Evolutionary conservation across 2,329 filamentous ascomycete genomes (phyloP), one percentile per base, ranked within the genome.

Genomic region (Dactylellina sp.): DNA sequence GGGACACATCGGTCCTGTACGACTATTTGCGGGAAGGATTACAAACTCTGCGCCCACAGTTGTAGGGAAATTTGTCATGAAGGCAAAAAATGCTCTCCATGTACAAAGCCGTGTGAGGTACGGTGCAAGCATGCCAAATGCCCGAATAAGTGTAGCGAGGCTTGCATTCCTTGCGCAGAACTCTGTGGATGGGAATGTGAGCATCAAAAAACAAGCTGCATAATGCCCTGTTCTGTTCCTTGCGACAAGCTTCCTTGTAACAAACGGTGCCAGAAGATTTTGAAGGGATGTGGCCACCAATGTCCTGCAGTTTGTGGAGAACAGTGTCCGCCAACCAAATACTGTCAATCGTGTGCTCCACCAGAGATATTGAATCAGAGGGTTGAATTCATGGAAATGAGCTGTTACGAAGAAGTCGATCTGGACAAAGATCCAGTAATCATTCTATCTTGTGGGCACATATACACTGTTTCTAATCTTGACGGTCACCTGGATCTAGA

Each of bases 281-380:
- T 72, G 0, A 79, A 91, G 2, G 12, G 16, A 0, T 91, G 89
- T 77, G 85, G 86, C 0, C 88, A 91, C 79, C 85, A 83, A 78
- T 91, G 87, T 81, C 88, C 88, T 0, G 87, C 85, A 0, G 75
- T 90, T 1, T 91, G 89, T 76, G 89, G 89, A 0, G 89, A 91
- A 77, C 63, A 68, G 0, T 92, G 89, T 71, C 89, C 88, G 0
- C 50, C 79, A 0, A 28, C 64, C 0, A 76, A 74, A 0, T 88
- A 83, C 76, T 91, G 89, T 76, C 88, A 90, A 66, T 71, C 78
- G 0, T 91, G 89, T 76, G 83, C 80, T 1, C 76, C 76, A 0
- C 55, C 80, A 0, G 80, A 83, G 0, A 80, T 85, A 28, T 84
- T 84, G 56, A 79, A 81, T 0, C 80, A 80, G 5, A 68, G 80